phyloP scores from a whole-genome alignment of 2,329 filamentous ascomycete species.

The Epichloe uncinata region DNA sequence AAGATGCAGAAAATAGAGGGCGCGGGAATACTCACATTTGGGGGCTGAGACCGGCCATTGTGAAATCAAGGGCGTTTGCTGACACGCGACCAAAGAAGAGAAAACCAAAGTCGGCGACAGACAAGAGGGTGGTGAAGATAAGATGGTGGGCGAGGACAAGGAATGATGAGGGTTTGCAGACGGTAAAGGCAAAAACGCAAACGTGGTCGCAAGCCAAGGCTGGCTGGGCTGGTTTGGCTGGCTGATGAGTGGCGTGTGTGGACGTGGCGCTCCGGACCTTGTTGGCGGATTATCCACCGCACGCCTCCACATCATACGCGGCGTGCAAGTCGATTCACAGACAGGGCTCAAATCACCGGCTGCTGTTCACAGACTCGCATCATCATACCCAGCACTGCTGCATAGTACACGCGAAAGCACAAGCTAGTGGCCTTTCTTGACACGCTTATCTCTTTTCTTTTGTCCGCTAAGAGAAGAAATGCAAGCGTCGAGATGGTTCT shows the following conservation, averaged over 20 bases:
- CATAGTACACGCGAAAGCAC: too few relatives aligned
- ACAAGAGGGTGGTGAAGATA: neutral
- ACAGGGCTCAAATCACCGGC: too few relatives aligned
- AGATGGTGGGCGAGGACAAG: neutral
- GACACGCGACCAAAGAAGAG: conserved; percentile 1
- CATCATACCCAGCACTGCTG: too few relatives aligned
- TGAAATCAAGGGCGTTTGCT: conserved; percentile 15
- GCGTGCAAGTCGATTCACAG: too few relatives aligned
- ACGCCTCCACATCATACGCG: too few relatives aligned
- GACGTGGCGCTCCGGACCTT: neutral
- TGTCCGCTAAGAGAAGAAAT: neutral
- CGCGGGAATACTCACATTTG: conserved; percentile 40
- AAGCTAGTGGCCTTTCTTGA: too few relatives aligned
- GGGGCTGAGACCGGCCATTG: conserved; percentile 48
- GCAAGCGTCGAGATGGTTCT: neutral
- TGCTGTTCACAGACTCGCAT: too few relatives aligned
- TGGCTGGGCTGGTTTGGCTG: neutral
- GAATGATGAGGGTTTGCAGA: neutral
- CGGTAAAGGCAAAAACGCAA: neutral
- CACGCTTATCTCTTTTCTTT: neutral
- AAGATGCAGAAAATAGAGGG: neutral
- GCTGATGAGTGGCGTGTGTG: neutral
- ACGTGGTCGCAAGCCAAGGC: conserved; percentile 2
- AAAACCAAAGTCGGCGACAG: neutral
- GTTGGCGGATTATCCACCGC: too few relatives aligned